A percentile compares a stretch with the other conserved stretches of the same genome.
These are phyloP conservation scores for Nymphaea thermarum DNA, from an alignment of 164 flowering plant genomes.

Conservation along the genomic window DNA sequence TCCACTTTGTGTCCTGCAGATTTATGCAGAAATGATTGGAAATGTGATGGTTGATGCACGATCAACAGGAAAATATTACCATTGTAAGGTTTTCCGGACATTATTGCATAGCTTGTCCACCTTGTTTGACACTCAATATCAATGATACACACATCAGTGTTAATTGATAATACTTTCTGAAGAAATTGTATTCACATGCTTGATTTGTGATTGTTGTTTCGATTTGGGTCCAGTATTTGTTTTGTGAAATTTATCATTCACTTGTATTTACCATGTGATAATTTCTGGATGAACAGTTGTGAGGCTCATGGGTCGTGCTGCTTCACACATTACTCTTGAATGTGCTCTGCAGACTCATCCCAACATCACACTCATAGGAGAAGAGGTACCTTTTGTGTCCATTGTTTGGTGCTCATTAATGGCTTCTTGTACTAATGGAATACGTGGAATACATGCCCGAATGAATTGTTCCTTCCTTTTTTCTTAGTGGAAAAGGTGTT, in stretches of 20 bases:
- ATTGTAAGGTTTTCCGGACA: slow-evolving; percentile 48
- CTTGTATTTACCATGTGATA: slow-evolving; percentile 1
- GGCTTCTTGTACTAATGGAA: not conserved
- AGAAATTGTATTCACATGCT: too few relatives aligned
- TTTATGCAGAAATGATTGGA: slow-evolving; percentile 98
- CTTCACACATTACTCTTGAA: slow-evolving; percentile 96
- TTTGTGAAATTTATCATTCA: not conserved
- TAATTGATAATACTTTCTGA: too few relatives aligned
- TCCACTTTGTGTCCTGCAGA: slow-evolving; percentile 30
- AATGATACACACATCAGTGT: too few relatives aligned
- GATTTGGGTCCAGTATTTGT: not conserved
- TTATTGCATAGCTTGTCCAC: not conserved
- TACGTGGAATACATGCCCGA: not conserved
- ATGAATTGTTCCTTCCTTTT: not conserved
- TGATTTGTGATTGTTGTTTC: too few relatives aligned
- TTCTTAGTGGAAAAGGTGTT: not conserved
- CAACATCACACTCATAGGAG: slow-evolving; percentile 84
- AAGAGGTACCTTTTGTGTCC: slow-evolving; percentile 47
- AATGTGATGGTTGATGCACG: slow-evolving; percentile 99
- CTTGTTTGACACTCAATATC: too few relatives aligned
- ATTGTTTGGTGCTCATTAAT: not conserved
- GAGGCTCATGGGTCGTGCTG: slow-evolving; percentile 99
- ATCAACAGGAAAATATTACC: slow-evolving; percentile 98
- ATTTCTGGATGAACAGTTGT: slow-evolving; percentile 46
- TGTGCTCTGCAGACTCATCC: slow-evolving; percentile 99